Conservation (phyloP, 257 asterid genomes). For the Rauvolfia tetraphylla region DNA sequence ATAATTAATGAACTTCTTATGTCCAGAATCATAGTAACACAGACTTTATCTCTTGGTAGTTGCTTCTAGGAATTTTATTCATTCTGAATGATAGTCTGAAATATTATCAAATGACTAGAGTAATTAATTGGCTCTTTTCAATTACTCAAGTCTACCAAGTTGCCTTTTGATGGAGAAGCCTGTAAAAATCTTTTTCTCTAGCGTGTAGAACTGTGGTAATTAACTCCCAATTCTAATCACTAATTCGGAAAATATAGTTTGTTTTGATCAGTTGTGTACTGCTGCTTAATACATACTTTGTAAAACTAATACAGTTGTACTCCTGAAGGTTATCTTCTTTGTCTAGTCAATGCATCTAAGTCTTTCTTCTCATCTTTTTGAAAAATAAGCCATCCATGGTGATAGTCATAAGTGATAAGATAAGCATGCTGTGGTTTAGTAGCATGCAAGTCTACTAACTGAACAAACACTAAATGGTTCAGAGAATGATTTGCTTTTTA, state of each 20-base stretch:
- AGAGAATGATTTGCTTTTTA: not conserved
- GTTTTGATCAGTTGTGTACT: not conserved
- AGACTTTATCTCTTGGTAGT: not conserved
- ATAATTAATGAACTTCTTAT: not conserved
- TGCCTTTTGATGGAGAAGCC: too few species aligned
- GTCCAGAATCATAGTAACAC: not conserved
- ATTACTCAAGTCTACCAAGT: not conserved
- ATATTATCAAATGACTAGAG: not conserved
- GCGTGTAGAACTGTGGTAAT: too few species aligned
- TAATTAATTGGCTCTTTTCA: not conserved
- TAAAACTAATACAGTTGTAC: not conserved
- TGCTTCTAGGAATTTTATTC: not conserved
- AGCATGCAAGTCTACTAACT: not conserved
- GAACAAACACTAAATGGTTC: not conserved
- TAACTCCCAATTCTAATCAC: too few species aligned
- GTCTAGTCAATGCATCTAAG: not conserved
- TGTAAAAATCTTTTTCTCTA: too few species aligned
- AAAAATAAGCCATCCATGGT: not conserved
- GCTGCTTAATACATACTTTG: not conserved
- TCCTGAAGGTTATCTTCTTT: not conserved
- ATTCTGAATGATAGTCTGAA: too few species aligned
- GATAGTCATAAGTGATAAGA: not conserved
- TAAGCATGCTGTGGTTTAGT: not conserved
- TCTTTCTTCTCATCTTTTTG: not conserved
- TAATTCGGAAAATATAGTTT: not conserved